Percentiles rank a stretch among this genome's conserved stretches.
Conservation (phyloP, 805 yeast species). For the Starmera dryadoides region DNA sequence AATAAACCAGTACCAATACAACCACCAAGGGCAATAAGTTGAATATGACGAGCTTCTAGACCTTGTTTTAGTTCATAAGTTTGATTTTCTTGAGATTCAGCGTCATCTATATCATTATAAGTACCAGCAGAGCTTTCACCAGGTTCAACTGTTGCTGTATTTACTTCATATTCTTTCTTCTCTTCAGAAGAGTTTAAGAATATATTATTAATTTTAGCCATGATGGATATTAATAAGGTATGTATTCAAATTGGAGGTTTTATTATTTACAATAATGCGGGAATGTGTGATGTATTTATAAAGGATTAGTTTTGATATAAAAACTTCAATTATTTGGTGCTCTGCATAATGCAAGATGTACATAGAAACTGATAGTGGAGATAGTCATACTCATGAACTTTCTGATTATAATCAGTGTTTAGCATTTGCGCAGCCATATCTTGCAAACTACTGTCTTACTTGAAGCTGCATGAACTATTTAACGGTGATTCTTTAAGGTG, state of each 20-base stretch:
- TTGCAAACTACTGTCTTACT: no score
- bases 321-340: no score
- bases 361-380: not conserved
- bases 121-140: not conserved
- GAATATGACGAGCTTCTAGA: constrained; percentile 60
- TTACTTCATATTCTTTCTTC: not conserved
- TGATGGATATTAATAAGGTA: no score
- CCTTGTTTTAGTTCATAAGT: constrained; percentile 15
- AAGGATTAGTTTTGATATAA: no score
- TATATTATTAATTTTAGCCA: not conserved
- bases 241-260: no score
- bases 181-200: not conserved
- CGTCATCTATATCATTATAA: constrained; percentile 11
- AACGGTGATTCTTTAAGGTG: no score
- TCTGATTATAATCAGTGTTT: not conserved
- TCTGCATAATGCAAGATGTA: no score
- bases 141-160: not conserved
- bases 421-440: no score
- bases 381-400: not conserved
- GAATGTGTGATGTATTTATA: no score
- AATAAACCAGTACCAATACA: constrained; percentile 81
- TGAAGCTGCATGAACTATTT: no score
- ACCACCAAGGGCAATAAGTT: constrained; percentile 80
- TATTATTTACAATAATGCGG: no score
- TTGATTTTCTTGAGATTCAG: constrained; percentile 7